Base-by-base conservation (phyloP, 345 rosid species). In the Populus deltoides region DNA sequence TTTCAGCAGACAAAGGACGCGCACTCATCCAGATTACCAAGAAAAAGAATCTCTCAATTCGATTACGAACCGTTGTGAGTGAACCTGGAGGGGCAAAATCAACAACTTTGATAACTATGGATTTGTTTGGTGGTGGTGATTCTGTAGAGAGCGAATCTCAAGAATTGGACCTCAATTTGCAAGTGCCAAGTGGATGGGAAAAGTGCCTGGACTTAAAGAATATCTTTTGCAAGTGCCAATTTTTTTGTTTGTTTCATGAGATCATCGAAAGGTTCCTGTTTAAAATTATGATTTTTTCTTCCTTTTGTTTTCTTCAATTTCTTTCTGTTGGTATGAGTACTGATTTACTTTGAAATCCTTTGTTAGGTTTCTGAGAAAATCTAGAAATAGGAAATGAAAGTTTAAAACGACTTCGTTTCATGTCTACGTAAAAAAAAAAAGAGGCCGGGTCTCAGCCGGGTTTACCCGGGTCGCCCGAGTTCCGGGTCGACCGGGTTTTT, bases 151-250 rank as follows among this genome's bases (percentile, higher is more conserved):
- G 85, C 41, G 91, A 88, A 61, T 87, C 87, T 22, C 89, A 86
- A 16, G 98, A 96, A 80, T 88, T 92, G 72, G 97, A 96, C 89
- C 92, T 96, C 27, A 97, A 96, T 53, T 83, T 91, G 68, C 92
- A 91, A 80, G 99, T 92, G n/a, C 99, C 99, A 16, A 55, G 65
- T 16, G 98, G 99, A 57, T 96, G 88, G 88, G 99, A 96, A 74
- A 96, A 96, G 82, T 92, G 94, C 9, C 91, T 96, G 36, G 98
- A 96, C 55, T 86, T 96, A 78, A 90, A 88, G 94, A 27, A 27
- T 27, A 27, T 27, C 27, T 27, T 27, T 27, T 27, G 27, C 27
- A 27, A 27, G 27, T 27, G 99, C 93, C 67, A 7, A 39, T 47
- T 17, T 0, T 43, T 7, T 7, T 78, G 70, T 59, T 82, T 80